These are phyloP conservation scores for Grosmannia serpens DNA, from an alignment of 2,329 filamentous ascomycete species.

Conservation along the genomic window DNA sequence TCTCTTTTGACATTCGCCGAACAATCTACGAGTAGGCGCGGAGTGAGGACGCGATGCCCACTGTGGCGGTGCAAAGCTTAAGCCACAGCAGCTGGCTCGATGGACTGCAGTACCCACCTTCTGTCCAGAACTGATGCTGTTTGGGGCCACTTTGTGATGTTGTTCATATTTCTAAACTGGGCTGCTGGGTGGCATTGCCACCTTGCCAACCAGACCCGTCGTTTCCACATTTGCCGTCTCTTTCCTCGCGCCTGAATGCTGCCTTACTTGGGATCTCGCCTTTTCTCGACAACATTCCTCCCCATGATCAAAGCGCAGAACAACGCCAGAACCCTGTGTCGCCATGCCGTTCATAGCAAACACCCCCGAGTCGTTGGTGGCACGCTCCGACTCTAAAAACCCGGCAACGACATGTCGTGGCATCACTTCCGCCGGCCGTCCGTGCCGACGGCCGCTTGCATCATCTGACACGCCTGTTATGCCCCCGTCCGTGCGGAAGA, in stretches of 20 bases:
- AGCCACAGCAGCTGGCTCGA: neutral
- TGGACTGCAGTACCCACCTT: neutral
- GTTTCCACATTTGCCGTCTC: neutral
- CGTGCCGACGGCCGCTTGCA: constrained; percentile 64
- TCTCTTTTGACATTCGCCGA: no score
- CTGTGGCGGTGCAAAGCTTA: neutral
- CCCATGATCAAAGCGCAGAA: neutral
- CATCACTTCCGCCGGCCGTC: constrained; percentile 68
- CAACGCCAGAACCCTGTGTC: neutral
- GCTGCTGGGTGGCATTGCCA: neutral
- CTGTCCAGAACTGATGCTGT: neutral
- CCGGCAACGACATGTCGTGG: constrained; percentile 78
- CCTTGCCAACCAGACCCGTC: neutral
- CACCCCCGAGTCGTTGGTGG: constrained; percentile 72
- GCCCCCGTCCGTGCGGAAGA: no score
- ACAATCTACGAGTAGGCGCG: no score
- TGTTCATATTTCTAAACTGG: neutral
- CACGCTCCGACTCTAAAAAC: constrained; percentile 74
- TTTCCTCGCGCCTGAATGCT: neutral
- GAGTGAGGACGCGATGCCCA: no score
- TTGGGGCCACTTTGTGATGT: neutral
- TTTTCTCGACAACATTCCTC: neutral
- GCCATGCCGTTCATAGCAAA: constrained; percentile 54
- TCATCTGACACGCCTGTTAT: constrained; percentile 23
- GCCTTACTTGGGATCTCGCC: no score